Evolutionary conservation across 495 filamentous ascomycete genomes (phyloP).

Genomic region (Penicillium simplicissimum): DNA sequence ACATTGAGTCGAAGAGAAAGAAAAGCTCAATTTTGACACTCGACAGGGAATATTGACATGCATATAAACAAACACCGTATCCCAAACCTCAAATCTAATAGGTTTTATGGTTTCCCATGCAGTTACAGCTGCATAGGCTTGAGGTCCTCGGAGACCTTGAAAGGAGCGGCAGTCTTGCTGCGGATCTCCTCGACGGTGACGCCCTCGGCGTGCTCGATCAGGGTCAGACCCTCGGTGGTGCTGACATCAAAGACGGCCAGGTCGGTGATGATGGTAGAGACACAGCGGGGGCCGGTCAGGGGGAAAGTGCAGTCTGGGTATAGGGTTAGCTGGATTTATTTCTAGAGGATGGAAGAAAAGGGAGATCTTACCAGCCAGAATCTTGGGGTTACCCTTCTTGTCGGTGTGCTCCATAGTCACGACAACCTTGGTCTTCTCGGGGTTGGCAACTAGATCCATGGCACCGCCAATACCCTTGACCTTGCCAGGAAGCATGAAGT

Average conservation of each 20-base stretch:
- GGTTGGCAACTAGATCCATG: constrained; percentile 89
- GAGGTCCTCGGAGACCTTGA: constrained; percentile 70
- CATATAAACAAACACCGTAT: constrained; percentile 11
- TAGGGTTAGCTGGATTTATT: constrained; percentile 28
- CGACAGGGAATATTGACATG: constrained; percentile 6
- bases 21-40: constrained; percentile 3
- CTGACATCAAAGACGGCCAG: constrained; percentile 85
- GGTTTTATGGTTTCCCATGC: constrained; percentile 11
- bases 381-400: constrained; percentile 87
- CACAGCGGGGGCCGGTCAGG: constrained; percentile 78
- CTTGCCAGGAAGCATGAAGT: constrained; percentile 81
- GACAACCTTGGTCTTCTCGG: constrained; percentile 79
- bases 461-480: constrained; percentile 92
- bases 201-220: constrained; percentile 79
- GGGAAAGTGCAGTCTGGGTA: constrained; percentile 73
- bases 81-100: constrained; percentile 13
- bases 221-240: constrained; percentile 70
- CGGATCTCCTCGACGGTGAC: constrained; percentile 83
- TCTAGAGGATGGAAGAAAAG: not conserved
- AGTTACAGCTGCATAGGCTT: constrained; percentile 60
- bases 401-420: constrained; percentile 90
- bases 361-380: constrained; percentile 47
- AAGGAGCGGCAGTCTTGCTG: constrained; percentile 84
- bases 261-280: constrained; percentile 88
- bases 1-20: not conserved